Evolutionary conservation across 78 protist species (phyloP).

Genomic region (Dictyostelium purpureum): DNA sequence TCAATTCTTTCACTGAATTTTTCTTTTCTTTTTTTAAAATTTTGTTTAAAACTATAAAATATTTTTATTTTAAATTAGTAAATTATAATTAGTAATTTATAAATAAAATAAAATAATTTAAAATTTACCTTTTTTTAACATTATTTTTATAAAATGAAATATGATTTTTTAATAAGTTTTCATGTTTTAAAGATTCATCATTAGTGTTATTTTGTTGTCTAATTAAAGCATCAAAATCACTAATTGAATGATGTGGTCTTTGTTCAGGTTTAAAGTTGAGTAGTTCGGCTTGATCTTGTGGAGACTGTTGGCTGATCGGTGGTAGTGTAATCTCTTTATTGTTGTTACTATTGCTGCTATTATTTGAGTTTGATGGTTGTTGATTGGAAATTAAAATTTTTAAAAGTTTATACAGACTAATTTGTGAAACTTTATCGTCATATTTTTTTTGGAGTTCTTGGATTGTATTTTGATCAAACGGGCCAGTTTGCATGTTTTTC

Average conservation of each 20-base stretch:
- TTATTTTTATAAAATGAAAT: slow-evolving; percentile 7
- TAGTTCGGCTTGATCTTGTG: not conserved
- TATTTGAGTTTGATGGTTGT: not conserved
- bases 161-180: slow-evolving; percentile 9
- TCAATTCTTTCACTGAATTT: not conserved
- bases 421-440: not conserved
- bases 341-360: not conserved
- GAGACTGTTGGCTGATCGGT: not conserved
- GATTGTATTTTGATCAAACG: not conserved
- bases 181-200: not conserved
- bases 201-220: slow-evolving; percentile 16
- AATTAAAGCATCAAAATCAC: slow-evolving; percentile 24
- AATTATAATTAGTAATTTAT: not conserved
- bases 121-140: slow-evolving; percentile 10
- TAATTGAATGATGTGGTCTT: not conserved
- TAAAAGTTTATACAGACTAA: not conserved
- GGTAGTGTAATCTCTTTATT: not conserved
- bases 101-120: not conserved
- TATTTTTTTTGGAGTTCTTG: not conserved
- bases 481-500: not conserved
- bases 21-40: slow-evolving; percentile 13
- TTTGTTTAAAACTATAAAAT: not conserved
- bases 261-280: not conserved
- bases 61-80: not conserved
- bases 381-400: not conserved